These are phyloP conservation scores for Plasmodium ovale DNA, from an alignment of 169 alveolate species.

Conservation along the genomic window DNA sequence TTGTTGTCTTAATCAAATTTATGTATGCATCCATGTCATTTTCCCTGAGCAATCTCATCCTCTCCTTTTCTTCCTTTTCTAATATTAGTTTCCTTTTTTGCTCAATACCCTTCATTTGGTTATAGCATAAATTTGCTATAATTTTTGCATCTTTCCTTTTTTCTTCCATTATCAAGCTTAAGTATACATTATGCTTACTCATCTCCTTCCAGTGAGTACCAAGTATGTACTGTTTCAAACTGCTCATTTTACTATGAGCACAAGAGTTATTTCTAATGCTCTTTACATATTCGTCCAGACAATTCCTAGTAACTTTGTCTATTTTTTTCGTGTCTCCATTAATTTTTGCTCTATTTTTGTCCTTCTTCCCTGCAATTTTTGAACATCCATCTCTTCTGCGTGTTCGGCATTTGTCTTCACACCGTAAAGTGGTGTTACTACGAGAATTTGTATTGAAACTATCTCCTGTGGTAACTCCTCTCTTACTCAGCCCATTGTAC, in stretches of 20 bases:
- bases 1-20: constrained; percentile 91
- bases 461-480: not conserved
- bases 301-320: not conserved
- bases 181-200: constrained; percentile 20
- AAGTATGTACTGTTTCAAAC: constrained; percentile 28
- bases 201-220: constrained; percentile 11
- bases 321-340: not conserved
- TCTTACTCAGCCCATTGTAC: not conserved
- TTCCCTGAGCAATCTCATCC: constrained; percentile 87
- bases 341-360: not conserved
- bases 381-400: not conserved
- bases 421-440: no score
- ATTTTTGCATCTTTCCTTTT: constrained; percentile 1
- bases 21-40: constrained; percentile 94
- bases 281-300: constrained; percentile 16
- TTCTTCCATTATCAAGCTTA: constrained; percentile 2
- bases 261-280: constrained; percentile 1
- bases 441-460: no score
- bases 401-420: not conserved
- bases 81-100: constrained; percentile 28
- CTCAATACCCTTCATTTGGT: constrained; percentile 29
- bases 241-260: constrained; percentile 8
- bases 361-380: not conserved
- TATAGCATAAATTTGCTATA: constrained; percentile 32
- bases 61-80: constrained; percentile 76